Evolutionary conservation across 2,329 filamentous ascomycete species (phyloP).

Genomic region (Ceratocystis variospora): DNA sequence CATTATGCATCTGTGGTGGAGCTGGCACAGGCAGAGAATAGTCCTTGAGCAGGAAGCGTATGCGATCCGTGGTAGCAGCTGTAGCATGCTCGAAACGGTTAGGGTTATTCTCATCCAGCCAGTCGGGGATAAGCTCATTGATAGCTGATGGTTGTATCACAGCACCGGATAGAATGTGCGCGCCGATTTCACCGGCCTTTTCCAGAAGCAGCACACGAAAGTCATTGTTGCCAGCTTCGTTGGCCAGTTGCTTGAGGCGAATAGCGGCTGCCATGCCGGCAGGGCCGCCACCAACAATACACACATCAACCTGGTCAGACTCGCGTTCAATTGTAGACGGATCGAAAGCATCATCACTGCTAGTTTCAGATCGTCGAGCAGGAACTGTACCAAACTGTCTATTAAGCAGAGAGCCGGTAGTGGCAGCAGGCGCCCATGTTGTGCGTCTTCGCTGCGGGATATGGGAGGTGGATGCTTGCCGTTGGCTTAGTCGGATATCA

Average conservation of each 20-base stretch:
- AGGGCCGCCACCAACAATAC: slow-evolving; percentile 91
- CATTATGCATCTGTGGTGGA: slow-evolving; percentile 95
- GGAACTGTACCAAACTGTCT: slow-evolving; percentile 17
- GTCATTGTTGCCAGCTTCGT: slow-evolving; percentile 86
- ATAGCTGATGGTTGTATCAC: slow-evolving; percentile 83
- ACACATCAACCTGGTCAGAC: slow-evolving; percentile 87
- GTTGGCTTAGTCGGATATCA: slow-evolving; percentile 2
- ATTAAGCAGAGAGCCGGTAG: slow-evolving; percentile 8
- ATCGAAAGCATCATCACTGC: slow-evolving; percentile 43
- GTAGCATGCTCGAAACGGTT: slow-evolving; percentile 79
- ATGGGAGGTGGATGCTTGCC: background rate
- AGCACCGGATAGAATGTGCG: slow-evolving; percentile 90
- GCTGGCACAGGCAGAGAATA: slow-evolving; percentile 66
- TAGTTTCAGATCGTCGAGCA: slow-evolving; percentile 23
- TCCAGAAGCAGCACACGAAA: slow-evolving; percentile 87
- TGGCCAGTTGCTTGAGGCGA: slow-evolving; percentile 86
- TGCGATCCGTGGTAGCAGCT: slow-evolving; percentile 67
- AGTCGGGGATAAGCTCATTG: slow-evolving; percentile 83
- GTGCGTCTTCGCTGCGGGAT: slow-evolving; percentile 11
- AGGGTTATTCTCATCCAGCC: slow-evolving; percentile 78
- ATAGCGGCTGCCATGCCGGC: slow-evolving; percentile 88
- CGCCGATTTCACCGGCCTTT: slow-evolving; percentile 88
- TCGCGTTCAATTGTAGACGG: slow-evolving; percentile 64
- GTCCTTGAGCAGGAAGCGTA: slow-evolving; percentile 85
- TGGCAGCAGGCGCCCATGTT: slow-evolving; percentile 20